Conservation (phyloP, 768 basidiomycete genomes). For the Peribolospora kevripleyi region DNA sequence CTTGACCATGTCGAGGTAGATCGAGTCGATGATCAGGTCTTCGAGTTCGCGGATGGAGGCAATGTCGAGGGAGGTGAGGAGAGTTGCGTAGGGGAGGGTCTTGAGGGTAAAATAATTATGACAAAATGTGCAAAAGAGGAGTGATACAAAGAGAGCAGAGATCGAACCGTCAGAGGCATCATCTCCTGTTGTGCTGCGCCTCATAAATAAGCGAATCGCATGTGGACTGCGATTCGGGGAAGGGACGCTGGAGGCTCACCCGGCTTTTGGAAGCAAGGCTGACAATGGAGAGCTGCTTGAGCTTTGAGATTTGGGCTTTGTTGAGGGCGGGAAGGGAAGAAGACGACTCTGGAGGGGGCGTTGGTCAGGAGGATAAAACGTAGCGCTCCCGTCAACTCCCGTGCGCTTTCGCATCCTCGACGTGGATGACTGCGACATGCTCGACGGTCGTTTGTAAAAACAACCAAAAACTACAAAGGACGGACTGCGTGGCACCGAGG, state of each 20-base stretch:
- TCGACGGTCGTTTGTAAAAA: background rate
- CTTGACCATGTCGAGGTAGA: conserved; percentile 68
- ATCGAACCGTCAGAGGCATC: conserved; percentile 1
- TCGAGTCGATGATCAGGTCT: conserved; percentile 88
- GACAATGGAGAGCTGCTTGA: conserved; percentile 80
- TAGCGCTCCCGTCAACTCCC: too few relatives aligned
- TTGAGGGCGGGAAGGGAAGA: conserved; percentile 42
- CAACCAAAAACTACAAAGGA: background rate
- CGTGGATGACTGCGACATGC: too few relatives aligned
- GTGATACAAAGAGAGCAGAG: background rate
- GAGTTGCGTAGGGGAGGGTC: conserved; percentile 59
- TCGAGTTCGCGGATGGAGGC: conserved; percentile 67
- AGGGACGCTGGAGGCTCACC: conserved; percentile 25
- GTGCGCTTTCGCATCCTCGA: too few relatives aligned
- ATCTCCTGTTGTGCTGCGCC: background rate
- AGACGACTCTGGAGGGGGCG: conserved; percentile 32
- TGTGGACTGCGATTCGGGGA: too few relatives aligned
- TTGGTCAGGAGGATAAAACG: background rate
- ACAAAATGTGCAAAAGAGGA: background rate
- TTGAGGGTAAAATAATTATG: background rate
- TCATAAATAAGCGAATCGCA: too few relatives aligned
- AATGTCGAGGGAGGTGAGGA: conserved; percentile 48
- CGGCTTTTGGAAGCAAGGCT: conserved; percentile 52
- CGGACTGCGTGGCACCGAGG: background rate
- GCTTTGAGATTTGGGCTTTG: conserved; percentile 49